Evolutionary conservation across 164 flowering plant genomes (phyloP).

Genomic region (Aristolochia contorta): DNA sequence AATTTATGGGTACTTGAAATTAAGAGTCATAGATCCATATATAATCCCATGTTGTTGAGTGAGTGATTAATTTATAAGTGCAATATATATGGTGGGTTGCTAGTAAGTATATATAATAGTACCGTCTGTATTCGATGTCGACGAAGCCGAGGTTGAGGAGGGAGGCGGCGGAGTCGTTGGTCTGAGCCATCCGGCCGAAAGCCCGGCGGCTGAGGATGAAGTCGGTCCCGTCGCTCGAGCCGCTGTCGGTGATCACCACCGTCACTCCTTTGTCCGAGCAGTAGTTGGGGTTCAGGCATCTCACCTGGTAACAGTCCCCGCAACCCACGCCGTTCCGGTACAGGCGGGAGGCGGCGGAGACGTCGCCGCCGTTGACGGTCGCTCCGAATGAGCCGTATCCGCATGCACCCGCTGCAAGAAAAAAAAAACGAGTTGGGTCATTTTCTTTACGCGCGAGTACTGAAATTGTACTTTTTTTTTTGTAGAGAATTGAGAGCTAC

Average conservation of each 20-base stretch:
- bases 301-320: conserved; percentile 93
- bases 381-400: conserved; percentile 76
- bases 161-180: conserved; percentile 40
- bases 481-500: not conserved
- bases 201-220: conserved; percentile 66
- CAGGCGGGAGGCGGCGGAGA: conserved; percentile 72
- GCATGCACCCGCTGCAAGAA: conserved; percentile 56
- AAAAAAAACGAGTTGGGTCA: not conserved
- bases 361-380: conserved; percentile 76
- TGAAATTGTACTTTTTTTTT: no score
- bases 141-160: conserved; percentile 46
- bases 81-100: no score
- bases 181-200: conserved; percentile 58
- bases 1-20: no score
- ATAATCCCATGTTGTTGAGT: no score
- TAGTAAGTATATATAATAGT: no score
- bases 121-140: conserved; percentile 67
- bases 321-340: conserved; percentile 74
- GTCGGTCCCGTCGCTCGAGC: conserved; percentile 49
- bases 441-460: no score
- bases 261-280: conserved; percentile 77
- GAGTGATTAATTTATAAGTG: no score
- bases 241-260: conserved; percentile 66
- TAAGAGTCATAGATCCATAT: no score
- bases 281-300: conserved; percentile 50